Conservation (phyloP, 768 basidiomycete genomes). For the Hypholoma sublateritium region DNA sequence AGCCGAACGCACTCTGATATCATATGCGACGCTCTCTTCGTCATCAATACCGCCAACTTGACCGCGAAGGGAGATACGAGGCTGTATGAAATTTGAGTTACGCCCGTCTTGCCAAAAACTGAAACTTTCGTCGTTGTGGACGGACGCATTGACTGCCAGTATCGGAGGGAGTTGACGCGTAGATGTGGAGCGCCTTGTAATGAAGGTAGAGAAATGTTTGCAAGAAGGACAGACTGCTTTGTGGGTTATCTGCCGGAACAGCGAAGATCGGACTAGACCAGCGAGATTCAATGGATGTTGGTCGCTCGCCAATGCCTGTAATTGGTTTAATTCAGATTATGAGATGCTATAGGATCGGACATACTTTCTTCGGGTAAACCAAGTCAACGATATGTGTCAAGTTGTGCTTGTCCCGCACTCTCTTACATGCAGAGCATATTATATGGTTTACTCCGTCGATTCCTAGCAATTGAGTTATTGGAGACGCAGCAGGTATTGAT, state of each 20-base stretch:
- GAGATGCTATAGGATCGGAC: slow-evolving; percentile 10
- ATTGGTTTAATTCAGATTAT: not conserved
- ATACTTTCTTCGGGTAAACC: slow-evolving; percentile 81
- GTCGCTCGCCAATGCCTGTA: slow-evolving; percentile 4
- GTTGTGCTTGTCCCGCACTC: slow-evolving; percentile 70
- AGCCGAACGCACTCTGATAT: slow-evolving; percentile 59
- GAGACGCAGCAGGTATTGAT: slow-evolving; percentile 50
- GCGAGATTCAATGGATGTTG: slow-evolving; percentile 50
- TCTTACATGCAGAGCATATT: slow-evolving; percentile 74
- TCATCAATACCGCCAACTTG: slow-evolving; percentile 62
- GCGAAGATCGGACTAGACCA: slow-evolving; percentile 68
- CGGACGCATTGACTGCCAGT: slow-evolving; percentile 82
- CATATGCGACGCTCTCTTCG: slow-evolving; percentile 57
- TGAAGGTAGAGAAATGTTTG: slow-evolving; percentile 73
- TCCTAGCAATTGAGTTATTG: slow-evolving; percentile 84
- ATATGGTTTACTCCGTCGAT: slow-evolving; percentile 76
- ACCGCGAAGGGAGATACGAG: slow-evolving; percentile 56
- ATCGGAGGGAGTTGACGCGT: slow-evolving; percentile 75
- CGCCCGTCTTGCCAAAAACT: slow-evolving; percentile 74
- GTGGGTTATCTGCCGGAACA: slow-evolving; percentile 80
- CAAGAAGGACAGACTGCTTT: slow-evolving; percentile 87
- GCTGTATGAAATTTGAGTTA: slow-evolving; percentile 57
- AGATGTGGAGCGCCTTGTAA: slow-evolving; percentile 65
- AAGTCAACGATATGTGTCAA: slow-evolving; percentile 85
- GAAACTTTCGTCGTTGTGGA: slow-evolving; percentile 72